Evolutionary conservation across 1,139 yeast genomes (phyloP).

Genomic region (Sugiyamaella paludigena): DNA sequence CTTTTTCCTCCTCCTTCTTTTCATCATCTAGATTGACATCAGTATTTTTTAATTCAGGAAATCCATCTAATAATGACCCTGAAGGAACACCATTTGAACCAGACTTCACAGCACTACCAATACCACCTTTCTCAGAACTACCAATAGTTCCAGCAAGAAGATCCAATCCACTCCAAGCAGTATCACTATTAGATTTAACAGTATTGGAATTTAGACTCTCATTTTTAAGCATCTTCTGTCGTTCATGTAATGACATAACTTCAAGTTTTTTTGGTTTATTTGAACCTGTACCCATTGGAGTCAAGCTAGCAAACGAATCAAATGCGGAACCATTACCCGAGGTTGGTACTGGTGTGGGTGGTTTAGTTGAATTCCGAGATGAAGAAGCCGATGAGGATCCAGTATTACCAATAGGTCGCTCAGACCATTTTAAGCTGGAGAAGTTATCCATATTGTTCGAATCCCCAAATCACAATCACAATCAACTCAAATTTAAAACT

Average conservation of each 20-base stretch:
- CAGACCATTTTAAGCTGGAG: conserved; percentile 15
- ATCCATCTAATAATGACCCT: conserved; percentile 11
- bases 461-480: too few relatives aligned
- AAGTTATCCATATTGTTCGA: conserved; percentile 15
- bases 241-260: conserved; percentile 29
- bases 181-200: neutral
- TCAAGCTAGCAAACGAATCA: conserved; percentile 17
- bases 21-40: neutral
- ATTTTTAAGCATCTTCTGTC: conserved; percentile 23
- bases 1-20: conserved; percentile 1
- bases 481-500: too few relatives aligned
- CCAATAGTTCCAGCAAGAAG: conserved; percentile 19
- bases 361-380: conserved; percentile 12
- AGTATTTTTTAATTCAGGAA: neutral
- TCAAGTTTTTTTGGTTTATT: conserved; percentile 20
- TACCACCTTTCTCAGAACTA: conserved; percentile 8
- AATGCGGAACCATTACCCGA: conserved; percentile 4
- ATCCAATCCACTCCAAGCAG: conserved; percentile 21
- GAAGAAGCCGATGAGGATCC: conserved; percentile 8
- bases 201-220: conserved; percentile 6
- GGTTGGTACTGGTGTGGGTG: conserved; percentile 10
- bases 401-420: neutral
- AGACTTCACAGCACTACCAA: neutral
- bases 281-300: conserved; percentile 8
- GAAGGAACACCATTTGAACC: conserved; percentile 4